A percentile compares a stretch with the other conserved stretches of the same genome.
phyloP scores from a whole-genome alignment of 345 rosid species.

The Pelargonium nanum region DNA sequence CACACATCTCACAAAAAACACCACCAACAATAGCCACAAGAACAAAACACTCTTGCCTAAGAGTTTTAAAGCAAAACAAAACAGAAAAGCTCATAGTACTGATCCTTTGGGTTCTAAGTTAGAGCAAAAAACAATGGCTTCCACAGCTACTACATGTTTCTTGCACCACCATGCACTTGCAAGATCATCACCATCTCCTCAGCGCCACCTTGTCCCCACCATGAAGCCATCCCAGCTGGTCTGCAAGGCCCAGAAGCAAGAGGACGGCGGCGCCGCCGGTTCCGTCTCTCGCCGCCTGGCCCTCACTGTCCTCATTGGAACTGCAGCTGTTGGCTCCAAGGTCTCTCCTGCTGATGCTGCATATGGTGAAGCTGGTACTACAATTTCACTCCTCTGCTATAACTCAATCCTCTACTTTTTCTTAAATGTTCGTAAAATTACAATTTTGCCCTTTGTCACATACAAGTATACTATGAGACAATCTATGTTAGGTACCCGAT shows the following conservation, averaged over 20 bases:
- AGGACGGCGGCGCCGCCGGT: conserved; percentile 19
- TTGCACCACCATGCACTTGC: conserved; percentile 54
- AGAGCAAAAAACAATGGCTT: conserved; percentile 38
- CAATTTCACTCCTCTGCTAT: too few species aligned
- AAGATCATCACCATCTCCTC: conserved; percentile 27
- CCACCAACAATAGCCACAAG: neutral
- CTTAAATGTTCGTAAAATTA: too few species aligned
- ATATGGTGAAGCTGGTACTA: conserved; percentile 83
- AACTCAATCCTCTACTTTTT: neutral
- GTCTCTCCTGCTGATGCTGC: conserved; percentile 94
- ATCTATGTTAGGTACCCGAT: too few species aligned
- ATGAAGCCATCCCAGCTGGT: conserved; percentile 39
- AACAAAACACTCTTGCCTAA: too few species aligned
- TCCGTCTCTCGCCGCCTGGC: conserved; percentile 81
- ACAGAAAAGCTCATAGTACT: neutral
- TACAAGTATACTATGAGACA: too few species aligned
- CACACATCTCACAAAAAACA: conserved; percentile 9
- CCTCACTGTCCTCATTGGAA: conserved; percentile 65
- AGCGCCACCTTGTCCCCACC: conserved; percentile 29
- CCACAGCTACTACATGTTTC: conserved; percentile 52
- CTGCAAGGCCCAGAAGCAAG: conserved; percentile 70
- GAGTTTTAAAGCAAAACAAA: neutral
- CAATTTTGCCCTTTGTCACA: neutral
- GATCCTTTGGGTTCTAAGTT: too few species aligned
- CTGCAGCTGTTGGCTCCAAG: conserved; percentile 71